A percentile compares a stretch with the other conserved stretches of the same genome.
Evolutionary conservation across 345 rosid species (phyloP).

Genomic region (Noccaea bulbosa): DNA sequence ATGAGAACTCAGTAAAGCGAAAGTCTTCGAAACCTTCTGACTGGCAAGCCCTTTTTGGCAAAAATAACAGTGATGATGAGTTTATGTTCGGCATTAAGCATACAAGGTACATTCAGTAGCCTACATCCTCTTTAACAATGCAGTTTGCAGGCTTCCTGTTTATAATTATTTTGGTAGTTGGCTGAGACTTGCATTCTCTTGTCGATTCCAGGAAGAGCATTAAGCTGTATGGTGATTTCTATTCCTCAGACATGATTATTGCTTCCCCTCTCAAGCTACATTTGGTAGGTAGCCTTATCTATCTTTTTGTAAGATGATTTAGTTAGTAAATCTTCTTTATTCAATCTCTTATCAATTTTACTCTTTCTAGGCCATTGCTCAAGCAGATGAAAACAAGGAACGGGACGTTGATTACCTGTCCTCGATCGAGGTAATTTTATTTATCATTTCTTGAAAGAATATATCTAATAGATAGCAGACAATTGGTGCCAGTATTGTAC

Average conservation of each 20-base stretch:
- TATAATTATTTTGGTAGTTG: conserved; percentile 11
- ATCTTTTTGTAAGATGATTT: conserved; percentile 16
- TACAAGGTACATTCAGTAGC: conserved; percentile 61
- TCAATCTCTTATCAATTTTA: conserved; percentile 14
- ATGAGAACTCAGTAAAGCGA: conserved; percentile 40
- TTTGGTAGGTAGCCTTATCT: conserved; percentile 51
- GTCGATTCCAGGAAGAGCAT: conserved; percentile 66
- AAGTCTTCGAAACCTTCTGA: conserved; percentile 86
- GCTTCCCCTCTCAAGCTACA: conserved; percentile 83
- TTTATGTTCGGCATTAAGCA: conserved; percentile 90
- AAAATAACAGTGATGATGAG: conserved; percentile 63
- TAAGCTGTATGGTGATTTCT: conserved; percentile 78
- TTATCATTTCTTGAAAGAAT: conserved; percentile 31
- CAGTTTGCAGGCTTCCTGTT: conserved; percentile 13
- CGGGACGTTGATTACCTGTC: conserved; percentile 82
- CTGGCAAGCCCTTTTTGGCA: conserved; percentile 78
- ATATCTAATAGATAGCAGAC: conserved; percentile 14
- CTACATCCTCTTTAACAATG: not conserved
- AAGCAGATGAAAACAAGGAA: conserved; percentile 67
- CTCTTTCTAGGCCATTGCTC: conserved; percentile 68
- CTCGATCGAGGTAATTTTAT: conserved; percentile 77
- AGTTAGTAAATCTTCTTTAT: conserved; percentile 23
- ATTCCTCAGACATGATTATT: conserved; percentile 86
- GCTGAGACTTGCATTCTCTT: conserved; percentile 27
- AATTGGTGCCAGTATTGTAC: conserved; percentile 18